Percentiles rank a stretch among this genome's conserved stretches.
phyloP scores from a whole-genome alignment of 441 rosid genomes.

The Aquilaria agallochum region DNA sequence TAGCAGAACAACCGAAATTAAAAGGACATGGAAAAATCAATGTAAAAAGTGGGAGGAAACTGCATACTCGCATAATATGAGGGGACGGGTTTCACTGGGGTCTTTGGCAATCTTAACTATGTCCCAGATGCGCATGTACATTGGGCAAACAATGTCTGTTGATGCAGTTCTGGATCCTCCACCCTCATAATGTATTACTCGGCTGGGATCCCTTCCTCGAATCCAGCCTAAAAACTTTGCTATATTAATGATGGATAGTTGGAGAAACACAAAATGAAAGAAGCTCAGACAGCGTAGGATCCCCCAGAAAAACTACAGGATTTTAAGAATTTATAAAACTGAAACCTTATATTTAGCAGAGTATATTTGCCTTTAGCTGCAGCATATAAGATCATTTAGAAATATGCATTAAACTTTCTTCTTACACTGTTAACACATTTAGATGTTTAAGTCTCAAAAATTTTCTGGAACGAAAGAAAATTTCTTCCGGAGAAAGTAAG shows the following conservation, averaged over 20 bases:
- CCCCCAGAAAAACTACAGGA: no score
- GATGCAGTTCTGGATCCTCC: constrained; percentile 94
- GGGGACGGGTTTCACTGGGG: constrained; percentile 82
- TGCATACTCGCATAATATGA: constrained; percentile 98
- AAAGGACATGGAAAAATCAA: constrained; percentile 13
- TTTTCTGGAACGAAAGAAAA: no score
- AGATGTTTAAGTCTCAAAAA: no score
- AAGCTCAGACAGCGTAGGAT: constrained; percentile 2
- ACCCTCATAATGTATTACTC: constrained; percentile 91
- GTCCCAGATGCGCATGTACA: constrained; percentile 99
- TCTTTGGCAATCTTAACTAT: constrained; percentile 92
- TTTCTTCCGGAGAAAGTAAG: no score
- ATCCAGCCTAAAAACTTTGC: constrained; percentile 69
- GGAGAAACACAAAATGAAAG: constrained; percentile 13
- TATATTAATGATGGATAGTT: constrained; percentile 17
- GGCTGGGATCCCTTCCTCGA: constrained; percentile 78
- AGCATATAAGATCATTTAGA: no score
- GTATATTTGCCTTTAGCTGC: no score
- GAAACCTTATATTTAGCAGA: no score
- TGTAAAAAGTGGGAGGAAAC: constrained; percentile 3
- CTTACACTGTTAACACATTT: no score
- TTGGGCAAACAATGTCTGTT: constrained; percentile 94
- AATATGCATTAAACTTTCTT: no score
- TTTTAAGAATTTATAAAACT: no score
- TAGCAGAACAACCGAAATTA: constrained; percentile 8